phyloP scores from a whole-genome alignment of 2,329 filamentous ascomycete genomes.

The Aspergillus carbonarius region DNA sequence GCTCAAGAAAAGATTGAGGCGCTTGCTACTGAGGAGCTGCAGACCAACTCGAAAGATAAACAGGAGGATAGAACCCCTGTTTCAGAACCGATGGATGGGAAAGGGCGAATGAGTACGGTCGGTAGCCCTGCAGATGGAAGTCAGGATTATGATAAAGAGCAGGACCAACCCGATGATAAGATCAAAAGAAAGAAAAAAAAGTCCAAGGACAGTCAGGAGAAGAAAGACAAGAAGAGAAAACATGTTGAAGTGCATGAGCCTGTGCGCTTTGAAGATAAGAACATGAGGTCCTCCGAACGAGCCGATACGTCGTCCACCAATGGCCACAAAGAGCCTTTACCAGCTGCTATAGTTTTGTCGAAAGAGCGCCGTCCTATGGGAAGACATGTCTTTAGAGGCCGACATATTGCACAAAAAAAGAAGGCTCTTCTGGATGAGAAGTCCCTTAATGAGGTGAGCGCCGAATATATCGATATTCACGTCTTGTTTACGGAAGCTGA shows the following conservation, averaged over 20 bases:
- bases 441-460: constrained; percentile 76
- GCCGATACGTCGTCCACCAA: constrained; percentile 31
- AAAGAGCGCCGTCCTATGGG: constrained; percentile 51
- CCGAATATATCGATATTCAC: background rate
- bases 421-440: constrained; percentile 77
- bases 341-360: constrained; percentile 48
- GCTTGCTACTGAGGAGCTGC: constrained; percentile 30
- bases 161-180: constrained; percentile 6
- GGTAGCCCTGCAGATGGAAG: background rate
- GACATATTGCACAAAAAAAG: constrained; percentile 86
- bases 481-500: constrained; percentile 53
- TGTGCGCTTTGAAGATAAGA: background rate
- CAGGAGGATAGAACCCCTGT: background rate
- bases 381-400: constrained; percentile 72
- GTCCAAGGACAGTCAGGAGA: constrained; percentile 19
- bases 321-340: constrained; percentile 42
- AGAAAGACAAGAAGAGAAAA: constrained; percentile 34
- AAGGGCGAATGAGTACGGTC: background rate
- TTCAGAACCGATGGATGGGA: background rate
- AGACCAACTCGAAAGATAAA: background rate
- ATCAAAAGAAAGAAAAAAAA: constrained; percentile 21
- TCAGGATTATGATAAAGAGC: constrained; percentile 6
- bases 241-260: constrained; percentile 27
- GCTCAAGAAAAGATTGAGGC: constrained; percentile 57
- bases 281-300: background rate